Conservation (phyloP, 208 protist species). For the Trypanosoma cruzi region DNA sequence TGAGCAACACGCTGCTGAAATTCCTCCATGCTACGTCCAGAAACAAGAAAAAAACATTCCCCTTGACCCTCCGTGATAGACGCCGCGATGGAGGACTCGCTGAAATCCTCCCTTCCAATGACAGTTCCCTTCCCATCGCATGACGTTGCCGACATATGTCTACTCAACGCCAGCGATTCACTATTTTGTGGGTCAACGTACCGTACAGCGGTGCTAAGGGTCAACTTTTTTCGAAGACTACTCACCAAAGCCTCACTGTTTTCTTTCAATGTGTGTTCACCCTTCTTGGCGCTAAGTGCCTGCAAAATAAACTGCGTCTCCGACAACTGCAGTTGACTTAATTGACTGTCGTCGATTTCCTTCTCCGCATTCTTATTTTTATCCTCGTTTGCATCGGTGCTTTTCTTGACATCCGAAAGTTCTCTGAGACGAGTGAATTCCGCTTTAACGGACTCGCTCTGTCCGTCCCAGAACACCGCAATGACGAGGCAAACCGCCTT, state of each 20-base stretch:
- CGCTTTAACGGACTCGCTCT: slow-evolving; percentile 50
- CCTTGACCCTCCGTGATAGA: slow-evolving; percentile 60
- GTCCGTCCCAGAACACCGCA: slow-evolving; percentile 76
- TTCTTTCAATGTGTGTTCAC: slow-evolving; percentile 52
- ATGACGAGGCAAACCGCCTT: slow-evolving; percentile 50
- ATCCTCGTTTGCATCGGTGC: neutral
- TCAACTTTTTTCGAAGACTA: slow-evolving; percentile 67
- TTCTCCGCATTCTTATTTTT: neutral
- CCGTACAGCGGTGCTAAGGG: slow-evolving; percentile 13
- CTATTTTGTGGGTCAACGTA: slow-evolving; percentile 14
- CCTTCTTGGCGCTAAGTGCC: slow-evolving; percentile 80
- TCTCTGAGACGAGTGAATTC: slow-evolving; percentile 63
- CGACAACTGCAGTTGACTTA: neutral
- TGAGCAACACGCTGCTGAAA: slow-evolving; percentile 36
- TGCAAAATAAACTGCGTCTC: slow-evolving; percentile 75
- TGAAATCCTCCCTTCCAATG: slow-evolving; percentile 44
- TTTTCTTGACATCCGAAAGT: slow-evolving; percentile 33
- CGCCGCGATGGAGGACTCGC: slow-evolving; percentile 29
- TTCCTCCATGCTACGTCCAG: slow-evolving; percentile 25
- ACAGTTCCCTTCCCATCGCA: neutral
- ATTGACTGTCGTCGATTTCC: neutral
- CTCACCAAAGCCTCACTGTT: slow-evolving; percentile 63
- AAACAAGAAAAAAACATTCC: slow-evolving; percentile 69
- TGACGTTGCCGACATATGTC: neutral
- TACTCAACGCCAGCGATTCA: neutral